phyloP scores from a whole-genome alignment of 192 early-diverging fungal genomes.

The Gigaspora rosea region DNA sequence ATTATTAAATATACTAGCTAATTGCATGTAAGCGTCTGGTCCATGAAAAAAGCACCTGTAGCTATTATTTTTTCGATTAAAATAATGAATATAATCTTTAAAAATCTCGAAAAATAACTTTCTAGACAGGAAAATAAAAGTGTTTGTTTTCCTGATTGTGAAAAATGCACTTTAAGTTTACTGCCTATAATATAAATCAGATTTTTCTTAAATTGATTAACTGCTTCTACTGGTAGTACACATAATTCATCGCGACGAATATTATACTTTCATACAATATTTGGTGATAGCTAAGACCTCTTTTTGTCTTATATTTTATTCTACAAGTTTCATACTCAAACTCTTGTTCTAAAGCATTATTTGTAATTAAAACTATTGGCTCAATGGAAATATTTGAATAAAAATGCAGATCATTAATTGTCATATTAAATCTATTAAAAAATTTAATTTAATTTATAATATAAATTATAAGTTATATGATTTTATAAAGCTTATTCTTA shows the following conservation, averaged over 20 bases:
- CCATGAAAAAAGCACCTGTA: conserved; percentile 1
- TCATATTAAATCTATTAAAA: not conserved
- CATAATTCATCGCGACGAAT: not conserved
- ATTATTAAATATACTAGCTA: too few relatives aligned
- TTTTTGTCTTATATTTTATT: conserved; percentile 1
- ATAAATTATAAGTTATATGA: too few relatives aligned
- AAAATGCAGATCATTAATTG: not conserved
- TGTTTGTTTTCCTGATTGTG: not conserved
- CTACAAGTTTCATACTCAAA: not conserved
- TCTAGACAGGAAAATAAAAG: not conserved
- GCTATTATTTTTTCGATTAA: not conserved
- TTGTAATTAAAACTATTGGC: not conserved
- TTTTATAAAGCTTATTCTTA: not conserved
- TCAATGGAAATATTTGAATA: too few relatives aligned
- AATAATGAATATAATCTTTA: not conserved
- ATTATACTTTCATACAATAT: not conserved
- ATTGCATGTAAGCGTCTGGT: not conserved
- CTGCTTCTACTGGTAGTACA: not conserved
- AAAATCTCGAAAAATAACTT: not conserved
- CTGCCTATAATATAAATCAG: not conserved
- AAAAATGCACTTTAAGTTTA: not conserved
- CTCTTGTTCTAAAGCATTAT: not conserved
- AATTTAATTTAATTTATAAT: not conserved
- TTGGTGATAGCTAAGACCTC: not conserved
- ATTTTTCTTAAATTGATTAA: not conserved